These are phyloP conservation scores for Aspergillus ellipticus DNA, from an alignment of 495 filamentous ascomycete genomes.

Conservation along the genomic window DNA sequence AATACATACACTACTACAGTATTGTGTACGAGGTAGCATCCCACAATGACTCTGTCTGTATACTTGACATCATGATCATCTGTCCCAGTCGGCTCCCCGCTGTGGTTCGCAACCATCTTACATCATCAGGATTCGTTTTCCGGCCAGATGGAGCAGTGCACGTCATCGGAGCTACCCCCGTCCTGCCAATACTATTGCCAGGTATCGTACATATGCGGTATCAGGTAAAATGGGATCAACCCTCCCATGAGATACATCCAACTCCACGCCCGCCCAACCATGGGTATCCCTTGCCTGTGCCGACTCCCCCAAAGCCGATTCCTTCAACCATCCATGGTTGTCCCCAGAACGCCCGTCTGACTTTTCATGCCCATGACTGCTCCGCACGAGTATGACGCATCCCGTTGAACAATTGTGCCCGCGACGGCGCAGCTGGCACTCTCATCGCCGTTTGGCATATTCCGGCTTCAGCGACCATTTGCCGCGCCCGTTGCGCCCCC, in stretches of 20 bases:
- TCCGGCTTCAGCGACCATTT: slow-evolving; percentile 61
- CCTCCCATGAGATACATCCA: not conserved
- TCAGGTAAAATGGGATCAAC: not conserved
- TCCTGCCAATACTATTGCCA: too few relatives aligned
- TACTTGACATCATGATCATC: slow-evolving; percentile 12
- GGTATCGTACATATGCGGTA: not conserved
- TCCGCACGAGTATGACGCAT: not conserved
- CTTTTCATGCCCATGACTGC: not conserved
- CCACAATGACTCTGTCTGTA: not conserved
- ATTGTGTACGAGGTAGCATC: too few relatives aligned
- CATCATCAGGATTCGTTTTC: not conserved
- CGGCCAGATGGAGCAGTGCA: too few relatives aligned
- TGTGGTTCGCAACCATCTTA: not conserved
- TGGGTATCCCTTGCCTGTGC: not conserved
- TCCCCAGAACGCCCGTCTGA: not conserved
- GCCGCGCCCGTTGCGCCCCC: slow-evolving; percentile 50
- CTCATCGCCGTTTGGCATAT: slow-evolving; percentile 30
- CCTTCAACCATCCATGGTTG: not conserved
- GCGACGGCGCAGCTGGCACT: too few relatives aligned
- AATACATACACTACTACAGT: too few relatives aligned
- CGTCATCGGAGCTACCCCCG: not conserved
- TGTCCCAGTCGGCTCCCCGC: not conserved
- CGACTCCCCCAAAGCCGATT: not conserved
- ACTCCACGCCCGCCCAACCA: not conserved
- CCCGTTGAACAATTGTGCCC: not conserved